phyloP scores from a whole-genome alignment of 2,329 filamentous ascomycete genomes.

The Passalora sequoiae region DNA sequence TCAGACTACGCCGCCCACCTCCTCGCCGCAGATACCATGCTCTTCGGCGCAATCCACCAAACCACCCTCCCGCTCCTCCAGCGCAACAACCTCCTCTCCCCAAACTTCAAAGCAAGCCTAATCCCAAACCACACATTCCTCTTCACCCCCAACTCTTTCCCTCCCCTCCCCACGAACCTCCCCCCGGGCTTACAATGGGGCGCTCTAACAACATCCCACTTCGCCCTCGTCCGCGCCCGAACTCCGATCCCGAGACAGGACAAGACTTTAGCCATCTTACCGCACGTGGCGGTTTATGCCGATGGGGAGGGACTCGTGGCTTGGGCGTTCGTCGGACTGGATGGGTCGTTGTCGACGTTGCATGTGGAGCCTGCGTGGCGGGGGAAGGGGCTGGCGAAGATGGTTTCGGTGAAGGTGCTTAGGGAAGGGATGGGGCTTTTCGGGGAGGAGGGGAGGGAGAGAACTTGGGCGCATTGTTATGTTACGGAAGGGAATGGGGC shows the following conservation, averaged over 20 bases:
- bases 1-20: constrained; percentile 22
- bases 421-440: constrained; percentile 44
- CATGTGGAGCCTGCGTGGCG: constrained; percentile 58
- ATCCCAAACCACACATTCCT: constrained; percentile 27
- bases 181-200: constrained; percentile 54
- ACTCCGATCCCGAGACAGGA: constrained; percentile 55
- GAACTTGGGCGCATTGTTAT: constrained; percentile 58
- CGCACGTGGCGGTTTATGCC: constrained; percentile 34
- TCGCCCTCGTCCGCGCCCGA: constrained; percentile 50
- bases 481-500: constrained; percentile 57
- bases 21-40: constrained; percentile 19
- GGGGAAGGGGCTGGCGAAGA: constrained; percentile 59
- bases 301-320: constrained; percentile 47
- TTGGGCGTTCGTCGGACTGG: constrained; percentile 61
- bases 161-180: constrained; percentile 24
- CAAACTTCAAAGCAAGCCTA: constrained; percentile 13
- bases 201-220: constrained; percentile 48
- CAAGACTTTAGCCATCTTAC: constrained; percentile 39
- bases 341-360: constrained; percentile 57
- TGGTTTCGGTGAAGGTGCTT: constrained; percentile 55
- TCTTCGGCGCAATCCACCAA: constrained; percentile 32
- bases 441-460: constrained; percentile 36
- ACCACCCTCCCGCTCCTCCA: constrained; percentile 22
- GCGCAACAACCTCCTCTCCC: constrained; percentile 19
- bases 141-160: constrained; percentile 18